Evolutionary conservation across 352 stramenopile genomes (phyloP), one percentile per base, ranked within the genome.

Genomic region (Peronosclerospora sorghi): DNA sequence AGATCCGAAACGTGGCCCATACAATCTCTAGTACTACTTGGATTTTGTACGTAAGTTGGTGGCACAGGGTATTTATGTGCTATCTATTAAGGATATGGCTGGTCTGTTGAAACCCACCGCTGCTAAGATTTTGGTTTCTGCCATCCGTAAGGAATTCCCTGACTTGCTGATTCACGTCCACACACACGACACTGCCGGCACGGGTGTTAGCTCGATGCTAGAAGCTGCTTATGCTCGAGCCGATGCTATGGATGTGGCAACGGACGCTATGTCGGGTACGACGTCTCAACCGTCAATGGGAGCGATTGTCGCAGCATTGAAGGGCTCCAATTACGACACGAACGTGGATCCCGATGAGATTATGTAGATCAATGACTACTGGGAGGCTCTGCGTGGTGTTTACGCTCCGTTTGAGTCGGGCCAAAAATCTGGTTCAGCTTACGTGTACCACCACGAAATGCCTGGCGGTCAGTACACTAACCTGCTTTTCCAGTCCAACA

Each of bases 31-130:
- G n/a, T n/a, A n/a, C n/a, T 98, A 98, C 69, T 62, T 97, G 35
- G 76, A 97, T 28, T 96, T 97, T 29, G 86, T 84, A 20, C 74
- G 86, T 45, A 64, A 97, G 60, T 67, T 99, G 23, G 84, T 96
- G 13, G 76, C 59, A 1, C 67, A 96, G 13, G 95, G 94, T 35
- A 94, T 97, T 50, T 95, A 99, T 59, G 88, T 97, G 15, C 69
- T 99, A 29, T 83, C 85, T n/a, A 97, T 99, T 68, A 99, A 99
- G 73, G 96, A 99, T 68, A 98, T 99, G 96, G 96, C 96, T 29
- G 96, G 96, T 50, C 59, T 99, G 41, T 76, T 99, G 30, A 98
- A 97, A 65, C 95, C 95, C 4, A 67, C 96, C 52, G 91, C 91
- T 13, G 94, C 92, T 0, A 87, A 77, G 21, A 66, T 97, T 48